Percentiles rank a stretch among this genome's conserved stretches.
phyloP scores from a whole-genome alignment of 352 stramenopile genomes.

The Phytophthora sp. region DNA sequence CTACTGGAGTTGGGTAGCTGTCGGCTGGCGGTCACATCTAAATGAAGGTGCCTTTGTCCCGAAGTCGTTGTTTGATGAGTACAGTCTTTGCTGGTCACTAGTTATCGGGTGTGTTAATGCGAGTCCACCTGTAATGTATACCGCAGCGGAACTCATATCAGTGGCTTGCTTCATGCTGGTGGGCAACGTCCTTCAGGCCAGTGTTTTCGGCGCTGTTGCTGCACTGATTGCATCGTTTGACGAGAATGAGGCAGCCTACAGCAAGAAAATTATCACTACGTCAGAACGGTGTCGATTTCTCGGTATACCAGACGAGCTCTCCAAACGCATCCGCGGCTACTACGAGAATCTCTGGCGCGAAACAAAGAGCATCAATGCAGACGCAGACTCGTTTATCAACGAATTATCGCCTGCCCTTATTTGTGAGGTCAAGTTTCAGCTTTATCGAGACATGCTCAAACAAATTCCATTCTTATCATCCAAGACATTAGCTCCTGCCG shows the following conservation, averaged over 20 bases:
- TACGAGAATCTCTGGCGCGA: conserved; percentile 70
- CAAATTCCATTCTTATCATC: conserved; percentile 72
- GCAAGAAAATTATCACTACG: conserved; percentile 64
- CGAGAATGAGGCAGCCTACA: conserved; percentile 60
- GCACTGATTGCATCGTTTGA: conserved; percentile 65
- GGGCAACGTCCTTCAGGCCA: conserved; percentile 64
- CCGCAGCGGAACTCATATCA: conserved; percentile 44
- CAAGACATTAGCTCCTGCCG: conserved; percentile 51
- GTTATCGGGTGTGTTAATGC: conserved; percentile 63
- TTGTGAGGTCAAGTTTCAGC: conserved; percentile 74
- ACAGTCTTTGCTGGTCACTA: conserved; percentile 53
- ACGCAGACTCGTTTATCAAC: conserved; percentile 72
- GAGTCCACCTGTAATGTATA: conserved; percentile 55
- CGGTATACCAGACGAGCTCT: conserved; percentile 53
- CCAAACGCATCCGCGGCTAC: conserved; percentile 52
- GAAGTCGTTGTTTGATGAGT: conserved; percentile 29
- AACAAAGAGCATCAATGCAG: conserved; percentile 54
- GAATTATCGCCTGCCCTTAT: conserved; percentile 68
- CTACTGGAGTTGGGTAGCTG: conserved; percentile 60
- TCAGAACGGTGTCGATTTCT: conserved; percentile 65
- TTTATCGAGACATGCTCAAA: conserved; percentile 75
- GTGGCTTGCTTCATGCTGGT: conserved; percentile 67
- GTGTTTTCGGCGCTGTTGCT: conserved; percentile 61
- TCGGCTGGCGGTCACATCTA: conserved; percentile 40
- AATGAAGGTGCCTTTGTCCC: conserved; percentile 22